phyloP scores from a whole-genome alignment of 2,329 filamentous ascomycete genomes.

The Tolypocladium endophyticum region DNA sequence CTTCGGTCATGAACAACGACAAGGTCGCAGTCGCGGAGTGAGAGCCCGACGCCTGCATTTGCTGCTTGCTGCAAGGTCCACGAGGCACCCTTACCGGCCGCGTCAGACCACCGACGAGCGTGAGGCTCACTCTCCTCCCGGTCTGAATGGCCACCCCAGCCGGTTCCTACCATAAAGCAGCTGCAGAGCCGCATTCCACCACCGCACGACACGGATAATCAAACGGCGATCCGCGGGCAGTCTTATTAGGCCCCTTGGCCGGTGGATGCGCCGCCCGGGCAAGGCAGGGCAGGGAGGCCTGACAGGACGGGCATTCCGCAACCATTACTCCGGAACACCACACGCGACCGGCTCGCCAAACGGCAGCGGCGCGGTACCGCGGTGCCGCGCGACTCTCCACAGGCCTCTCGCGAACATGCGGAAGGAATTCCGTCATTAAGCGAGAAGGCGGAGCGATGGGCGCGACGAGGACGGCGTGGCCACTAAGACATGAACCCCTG shows the following conservation, averaged over 20 bases:
- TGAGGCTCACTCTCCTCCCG: background rate
- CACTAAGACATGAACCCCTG: background rate
- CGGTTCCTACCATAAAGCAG: background rate
- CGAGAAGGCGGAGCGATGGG: background rate
- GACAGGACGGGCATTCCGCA: background rate
- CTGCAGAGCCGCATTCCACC: background rate
- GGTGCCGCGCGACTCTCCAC: background rate
- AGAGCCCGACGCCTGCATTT: background rate
- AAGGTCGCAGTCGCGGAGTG: background rate
- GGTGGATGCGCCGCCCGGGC: background rate
- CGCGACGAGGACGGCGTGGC: background rate
- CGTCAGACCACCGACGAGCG: background rate
- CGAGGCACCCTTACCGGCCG: background rate
- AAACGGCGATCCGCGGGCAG: background rate
- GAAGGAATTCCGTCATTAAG: slow-evolving; percentile 6
- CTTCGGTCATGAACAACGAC: background rate
- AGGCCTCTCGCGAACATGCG: background rate
- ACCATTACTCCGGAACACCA: background rate
- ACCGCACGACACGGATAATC: background rate
- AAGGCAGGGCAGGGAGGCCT: background rate
- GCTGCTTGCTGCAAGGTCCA: background rate
- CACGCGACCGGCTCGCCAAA: background rate
- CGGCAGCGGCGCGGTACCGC: background rate
- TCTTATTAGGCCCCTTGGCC: background rate
- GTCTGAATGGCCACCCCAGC: background rate